Conservation (phyloP, 2,329 filamentous ascomycete species). For the Penicillium sclerotigenum region DNA sequence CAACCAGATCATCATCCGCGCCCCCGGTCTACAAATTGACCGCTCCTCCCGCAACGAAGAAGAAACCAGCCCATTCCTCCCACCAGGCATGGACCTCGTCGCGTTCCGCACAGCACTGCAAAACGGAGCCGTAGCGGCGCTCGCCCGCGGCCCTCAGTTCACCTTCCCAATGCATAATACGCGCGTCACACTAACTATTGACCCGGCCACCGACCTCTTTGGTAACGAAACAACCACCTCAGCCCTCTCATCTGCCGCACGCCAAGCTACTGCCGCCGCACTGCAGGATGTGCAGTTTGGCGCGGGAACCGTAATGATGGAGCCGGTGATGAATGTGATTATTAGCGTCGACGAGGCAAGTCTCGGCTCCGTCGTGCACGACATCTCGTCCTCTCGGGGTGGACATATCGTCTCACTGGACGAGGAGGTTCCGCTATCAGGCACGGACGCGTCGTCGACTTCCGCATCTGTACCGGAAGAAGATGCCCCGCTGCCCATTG, state of each 20-base stretch:
- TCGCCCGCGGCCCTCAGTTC: constrained; percentile 79
- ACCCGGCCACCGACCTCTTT: constrained; percentile 63
- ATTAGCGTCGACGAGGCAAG: constrained; percentile 81
- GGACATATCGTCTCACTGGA: constrained; percentile 71
- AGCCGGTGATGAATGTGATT: constrained; percentile 87
- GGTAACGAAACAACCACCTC: constrained; percentile 64
- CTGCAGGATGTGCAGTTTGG: constrained; percentile 54
- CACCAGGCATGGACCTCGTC: constrained; percentile 52
- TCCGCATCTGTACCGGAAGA: constrained; percentile 21
- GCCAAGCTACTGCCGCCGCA: constrained; percentile 65
- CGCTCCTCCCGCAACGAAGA: constrained; percentile 37
- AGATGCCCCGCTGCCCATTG: constrained; percentile 51
- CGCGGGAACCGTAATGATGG: constrained; percentile 65
- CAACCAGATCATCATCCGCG: constrained; percentile 63
- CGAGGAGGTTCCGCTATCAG: constrained; percentile 41
- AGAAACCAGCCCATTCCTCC: constrained; percentile 49
- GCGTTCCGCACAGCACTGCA: constrained; percentile 57
- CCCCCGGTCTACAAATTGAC: constrained; percentile 49
- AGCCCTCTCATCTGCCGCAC: constrained; percentile 65
- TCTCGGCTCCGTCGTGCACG: constrained; percentile 78
- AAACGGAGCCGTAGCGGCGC: constrained; percentile 77
- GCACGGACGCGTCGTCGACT: constrained; percentile 23
- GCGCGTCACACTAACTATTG: constrained; percentile 66
- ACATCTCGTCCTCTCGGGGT: constrained; percentile 70
- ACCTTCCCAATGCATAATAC: constrained; percentile 77